Conservation (phyloP, 2,329 filamentous ascomycete genomes). For the Chaetomiaceae sp. region DNA sequence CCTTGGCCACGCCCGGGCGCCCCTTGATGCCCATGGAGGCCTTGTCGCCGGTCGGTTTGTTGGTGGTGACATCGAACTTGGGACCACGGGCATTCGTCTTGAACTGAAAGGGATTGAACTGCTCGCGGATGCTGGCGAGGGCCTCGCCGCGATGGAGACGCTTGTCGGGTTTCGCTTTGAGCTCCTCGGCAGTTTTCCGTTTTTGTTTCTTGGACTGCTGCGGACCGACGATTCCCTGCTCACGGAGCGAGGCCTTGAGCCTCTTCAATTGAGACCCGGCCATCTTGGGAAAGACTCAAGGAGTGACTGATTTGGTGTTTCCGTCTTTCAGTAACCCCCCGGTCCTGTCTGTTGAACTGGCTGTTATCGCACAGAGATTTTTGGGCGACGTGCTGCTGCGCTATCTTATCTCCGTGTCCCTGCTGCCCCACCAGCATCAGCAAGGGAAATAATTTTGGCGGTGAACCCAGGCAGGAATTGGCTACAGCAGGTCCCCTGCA, state of each 20-base stretch:
- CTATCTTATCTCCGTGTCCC: slow-evolving; percentile 30
- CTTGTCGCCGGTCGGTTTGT: slow-evolving; percentile 48
- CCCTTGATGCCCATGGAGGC: slow-evolving; percentile 59
- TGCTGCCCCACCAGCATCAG: slow-evolving; percentile 11
- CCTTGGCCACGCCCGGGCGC: slow-evolving; percentile 78
- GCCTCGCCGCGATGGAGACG: slow-evolving; percentile 72
- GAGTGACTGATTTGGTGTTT: too few species aligned
- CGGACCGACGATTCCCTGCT: slow-evolving; percentile 84
- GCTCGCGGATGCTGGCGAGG: slow-evolving; percentile 81
- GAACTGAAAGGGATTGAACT: slow-evolving; percentile 97
- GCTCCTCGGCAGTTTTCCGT: slow-evolving; percentile 65
- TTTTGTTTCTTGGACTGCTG: slow-evolving; percentile 96
- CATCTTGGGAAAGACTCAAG: slow-evolving; percentile 66
- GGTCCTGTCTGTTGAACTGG: too few species aligned
- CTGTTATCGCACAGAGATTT: too few species aligned
- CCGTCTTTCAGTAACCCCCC: too few species aligned
- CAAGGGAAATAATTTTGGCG: slow-evolving; percentile 22
- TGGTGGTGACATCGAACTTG: slow-evolving; percentile 81
- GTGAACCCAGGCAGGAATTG: slow-evolving; percentile 27
- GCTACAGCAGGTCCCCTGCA: background rate
- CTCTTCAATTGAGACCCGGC: slow-evolving; percentile 94
- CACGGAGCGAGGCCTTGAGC: slow-evolving; percentile 82
- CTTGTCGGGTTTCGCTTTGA: slow-evolving; percentile 62
- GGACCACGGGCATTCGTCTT: slow-evolving; percentile 71
- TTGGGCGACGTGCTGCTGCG: slow-evolving; percentile 16